phyloP scores from a whole-genome alignment of 2,329 filamentous ascomycete genomes.

The Canariomyces notabilis region DNA sequence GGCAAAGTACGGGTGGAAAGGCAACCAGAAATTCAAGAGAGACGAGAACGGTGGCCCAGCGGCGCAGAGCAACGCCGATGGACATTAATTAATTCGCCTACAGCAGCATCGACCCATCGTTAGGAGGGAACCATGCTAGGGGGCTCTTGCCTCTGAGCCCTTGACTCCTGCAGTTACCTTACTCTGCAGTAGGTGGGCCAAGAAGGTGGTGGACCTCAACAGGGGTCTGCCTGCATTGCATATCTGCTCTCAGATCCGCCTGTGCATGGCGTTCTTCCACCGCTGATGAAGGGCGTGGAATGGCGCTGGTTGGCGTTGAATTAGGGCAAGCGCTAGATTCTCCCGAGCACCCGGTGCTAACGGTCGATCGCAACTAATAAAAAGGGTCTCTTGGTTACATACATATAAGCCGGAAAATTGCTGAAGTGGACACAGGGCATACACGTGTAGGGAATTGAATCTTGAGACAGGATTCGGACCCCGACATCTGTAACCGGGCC shows the following conservation, averaged over 20 bases:
- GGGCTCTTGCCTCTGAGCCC: background rate
- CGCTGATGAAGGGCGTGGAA: background rate
- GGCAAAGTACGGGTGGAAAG: background rate
- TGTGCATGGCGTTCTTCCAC: background rate
- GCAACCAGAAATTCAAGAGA: background rate
- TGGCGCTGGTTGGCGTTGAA: background rate
- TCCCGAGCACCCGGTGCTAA: conserved; percentile 12
- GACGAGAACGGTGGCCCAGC: conserved; percentile 7
- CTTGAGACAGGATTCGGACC: no score
- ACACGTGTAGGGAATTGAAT: no score
- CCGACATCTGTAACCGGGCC: no score
- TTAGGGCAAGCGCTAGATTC: conserved; percentile 2
- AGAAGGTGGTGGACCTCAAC: conserved; percentile 2
- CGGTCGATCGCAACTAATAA: conserved; percentile 12
- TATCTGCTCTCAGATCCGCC: conserved; percentile 2
- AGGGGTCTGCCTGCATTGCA: background rate
- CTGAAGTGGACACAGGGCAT: no score
- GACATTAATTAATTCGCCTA: conserved; percentile 12
- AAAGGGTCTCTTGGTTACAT: no score
- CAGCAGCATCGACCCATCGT: conserved; percentile 5
- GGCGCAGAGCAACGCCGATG: conserved; percentile 6
- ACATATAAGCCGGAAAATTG: no score
- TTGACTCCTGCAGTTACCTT: no score
- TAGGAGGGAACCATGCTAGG: background rate
- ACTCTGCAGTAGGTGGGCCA: no score